Evolutionary conservation across 257 asterid genomes (phyloP).

Genomic region (Fraxinus cuspidata): DNA sequence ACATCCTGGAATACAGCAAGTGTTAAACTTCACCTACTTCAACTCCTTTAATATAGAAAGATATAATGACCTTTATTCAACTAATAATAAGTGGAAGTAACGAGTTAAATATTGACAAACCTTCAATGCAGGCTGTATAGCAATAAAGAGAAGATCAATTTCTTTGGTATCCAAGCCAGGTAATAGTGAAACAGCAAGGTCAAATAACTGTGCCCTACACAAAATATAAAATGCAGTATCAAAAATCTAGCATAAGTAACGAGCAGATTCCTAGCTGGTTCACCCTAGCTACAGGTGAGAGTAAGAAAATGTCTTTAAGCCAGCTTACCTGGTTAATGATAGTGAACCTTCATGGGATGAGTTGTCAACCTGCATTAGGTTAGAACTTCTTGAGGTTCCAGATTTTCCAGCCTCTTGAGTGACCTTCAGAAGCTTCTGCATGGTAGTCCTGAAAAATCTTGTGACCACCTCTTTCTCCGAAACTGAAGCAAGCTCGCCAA

Average conservation of each 20-base stretch:
- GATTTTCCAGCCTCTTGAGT: slow-evolving; percentile 53
- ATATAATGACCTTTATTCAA: slow-evolving; percentile 11
- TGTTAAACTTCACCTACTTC: slow-evolving; percentile 7
- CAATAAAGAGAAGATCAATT: slow-evolving; percentile 60
- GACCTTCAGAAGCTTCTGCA: slow-evolving; percentile 67
- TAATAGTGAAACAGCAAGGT: slow-evolving; percentile 77
- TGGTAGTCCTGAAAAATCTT: slow-evolving; percentile 48
- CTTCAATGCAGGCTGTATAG: slow-evolving; percentile 64
- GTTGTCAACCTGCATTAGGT: slow-evolving; percentile 73
- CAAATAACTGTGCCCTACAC: slow-evolving; percentile 77
- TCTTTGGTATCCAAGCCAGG: slow-evolving; percentile 78
- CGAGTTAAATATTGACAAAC: slow-evolving; percentile 36
- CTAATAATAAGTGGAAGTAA: neutral
- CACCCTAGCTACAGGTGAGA: neutral
- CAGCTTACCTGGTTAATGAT: slow-evolving; percentile 56
- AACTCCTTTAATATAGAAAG: slow-evolving; percentile 13
- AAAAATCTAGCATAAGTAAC: neutral
- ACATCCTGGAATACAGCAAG: slow-evolving; percentile 54
- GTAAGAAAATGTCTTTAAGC: slow-evolving; percentile 15
- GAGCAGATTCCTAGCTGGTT: slow-evolving; percentile 13
- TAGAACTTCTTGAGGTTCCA: slow-evolving; percentile 40
- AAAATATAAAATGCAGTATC: slow-evolving; percentile 22
- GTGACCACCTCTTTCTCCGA: slow-evolving; percentile 62
- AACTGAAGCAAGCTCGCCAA: slow-evolving; percentile 76
- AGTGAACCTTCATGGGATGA: slow-evolving; percentile 44